These are phyloP conservation scores for Hanseniaspora mollemarum DNA, from an alignment of 805 yeast genomes.

Conservation along the genomic window DNA sequence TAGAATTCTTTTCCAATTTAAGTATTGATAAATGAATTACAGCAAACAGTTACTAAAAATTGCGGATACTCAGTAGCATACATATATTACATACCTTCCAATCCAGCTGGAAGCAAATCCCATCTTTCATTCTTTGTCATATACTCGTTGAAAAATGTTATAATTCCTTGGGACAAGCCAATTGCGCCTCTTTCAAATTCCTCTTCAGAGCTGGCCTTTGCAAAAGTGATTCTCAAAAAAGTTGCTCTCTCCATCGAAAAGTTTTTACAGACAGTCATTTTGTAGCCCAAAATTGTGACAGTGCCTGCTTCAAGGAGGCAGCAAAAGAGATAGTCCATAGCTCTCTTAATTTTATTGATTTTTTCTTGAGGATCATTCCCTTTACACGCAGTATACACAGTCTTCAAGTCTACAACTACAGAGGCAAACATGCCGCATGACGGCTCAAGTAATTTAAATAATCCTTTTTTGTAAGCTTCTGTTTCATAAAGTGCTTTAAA, in stretches of 20 bases:
- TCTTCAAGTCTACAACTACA: conserved; percentile 31
- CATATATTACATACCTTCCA: conserved; percentile 4
- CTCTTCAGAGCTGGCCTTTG: conserved; percentile 39
- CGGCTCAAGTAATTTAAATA: conserved; percentile 39
- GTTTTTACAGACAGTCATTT: conserved; percentile 41
- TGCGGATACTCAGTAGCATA: no score
- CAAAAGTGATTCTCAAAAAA: conserved; percentile 50
- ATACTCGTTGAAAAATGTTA: conserved; percentile 29
- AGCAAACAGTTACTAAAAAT: not conserved
- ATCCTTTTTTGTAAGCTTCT: conserved; percentile 34
- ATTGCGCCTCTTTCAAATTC: conserved; percentile 41
- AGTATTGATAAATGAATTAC: not conserved
- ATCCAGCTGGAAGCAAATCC: conserved; percentile 7
- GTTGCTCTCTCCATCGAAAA: conserved; percentile 36
- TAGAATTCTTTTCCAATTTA: no score
- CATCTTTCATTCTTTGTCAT: conserved; percentile 12
- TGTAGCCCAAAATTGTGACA: conserved; percentile 44
- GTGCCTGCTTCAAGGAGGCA: conserved; percentile 42
- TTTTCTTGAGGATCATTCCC: conserved; percentile 1
- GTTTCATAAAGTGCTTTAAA: conserved; percentile 30
- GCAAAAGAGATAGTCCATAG: conserved; percentile 36
- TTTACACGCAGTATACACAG: not conserved
- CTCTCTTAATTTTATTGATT: conserved; percentile 26
- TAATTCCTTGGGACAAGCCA: conserved; percentile 40
- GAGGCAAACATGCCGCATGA: conserved; percentile 55